phyloP scores from a whole-genome alignment of 108 stramenopile species.

The Skeletonema grethae region DNA sequence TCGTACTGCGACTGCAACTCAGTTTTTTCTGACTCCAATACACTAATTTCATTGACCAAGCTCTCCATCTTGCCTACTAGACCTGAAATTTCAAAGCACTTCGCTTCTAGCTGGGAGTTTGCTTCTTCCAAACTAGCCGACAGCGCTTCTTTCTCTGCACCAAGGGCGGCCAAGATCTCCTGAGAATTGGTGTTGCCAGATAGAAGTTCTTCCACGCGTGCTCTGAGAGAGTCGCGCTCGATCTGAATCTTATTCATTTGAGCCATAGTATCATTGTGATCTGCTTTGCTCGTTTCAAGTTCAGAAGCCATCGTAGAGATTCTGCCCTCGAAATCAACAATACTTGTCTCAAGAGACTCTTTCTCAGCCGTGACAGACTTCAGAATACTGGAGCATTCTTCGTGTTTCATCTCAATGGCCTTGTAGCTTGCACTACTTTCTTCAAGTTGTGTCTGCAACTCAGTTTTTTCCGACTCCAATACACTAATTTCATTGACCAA shows the following conservation, averaged over 20 bases:
- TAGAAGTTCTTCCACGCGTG: neutral
- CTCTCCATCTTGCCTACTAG: neutral
- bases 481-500: constrained; percentile 6
- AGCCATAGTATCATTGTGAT: neutral
- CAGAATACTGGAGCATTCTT: neutral
- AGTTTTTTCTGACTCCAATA: constrained; percentile 2
- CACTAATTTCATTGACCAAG: constrained; percentile 5
- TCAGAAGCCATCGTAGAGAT: neutral
- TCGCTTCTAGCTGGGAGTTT: constrained; percentile 21
- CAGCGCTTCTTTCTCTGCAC: neutral
- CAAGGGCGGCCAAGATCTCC: neutral
- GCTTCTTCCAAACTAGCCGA: constrained; percentile 21
- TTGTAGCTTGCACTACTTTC: constrained; percentile 17
- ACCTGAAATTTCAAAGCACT: constrained; percentile 28
- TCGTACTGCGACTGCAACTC: constrained; percentile 22
- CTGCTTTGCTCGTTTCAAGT: neutral
- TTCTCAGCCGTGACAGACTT: neutral
- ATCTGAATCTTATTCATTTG: neutral
- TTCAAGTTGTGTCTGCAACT: constrained; percentile 20
- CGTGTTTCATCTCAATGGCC: constrained; percentile 6
- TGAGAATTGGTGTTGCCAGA: neutral
- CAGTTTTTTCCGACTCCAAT: constrained; percentile 7
- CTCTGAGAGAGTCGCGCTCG: neutral
- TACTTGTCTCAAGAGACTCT: neutral
- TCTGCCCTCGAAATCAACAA: neutral